Evolutionary conservation across 1,284 basidiomycete genomes (phyloP).

Genomic region (Trichosporon sp.): DNA sequence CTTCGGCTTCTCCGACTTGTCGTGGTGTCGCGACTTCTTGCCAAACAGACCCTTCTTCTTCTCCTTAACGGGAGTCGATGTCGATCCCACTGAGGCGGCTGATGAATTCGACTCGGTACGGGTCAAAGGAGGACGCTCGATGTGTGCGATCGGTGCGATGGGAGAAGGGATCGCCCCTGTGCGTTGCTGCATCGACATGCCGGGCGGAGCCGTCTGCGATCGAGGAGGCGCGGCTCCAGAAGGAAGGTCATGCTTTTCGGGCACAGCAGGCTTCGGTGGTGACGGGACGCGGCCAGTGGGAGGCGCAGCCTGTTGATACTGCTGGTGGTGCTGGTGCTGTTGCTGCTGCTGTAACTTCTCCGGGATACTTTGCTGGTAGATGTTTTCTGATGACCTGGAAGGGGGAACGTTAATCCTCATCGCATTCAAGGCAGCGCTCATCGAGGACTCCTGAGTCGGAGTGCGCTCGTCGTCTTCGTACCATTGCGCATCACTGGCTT

Average conservation of each 20-base stretch:
- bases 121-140: conserved; percentile 28
- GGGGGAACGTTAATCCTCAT: conserved; percentile 8
- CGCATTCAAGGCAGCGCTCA: conserved; percentile 16
- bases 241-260: conserved; percentile 20
- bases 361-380: neutral
- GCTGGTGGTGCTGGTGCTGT: neutral
- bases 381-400: conserved; percentile 6
- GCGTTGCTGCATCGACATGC: conserved; percentile 21
- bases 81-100: conserved; percentile 19
- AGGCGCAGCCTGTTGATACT: conserved; percentile 11
- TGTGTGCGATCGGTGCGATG: conserved; percentile 8
- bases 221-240: conserved; percentile 37
- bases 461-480: conserved; percentile 36
- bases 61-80: conserved; percentile 56
- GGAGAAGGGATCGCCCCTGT: conserved; percentile 15
- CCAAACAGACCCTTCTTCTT: conserved; percentile 55
- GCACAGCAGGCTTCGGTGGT: neutral
- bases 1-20: conserved; percentile 65
- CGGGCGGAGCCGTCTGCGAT: conserved; percentile 20
- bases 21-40: conserved; percentile 58
- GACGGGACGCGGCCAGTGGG: conserved; percentile 4
- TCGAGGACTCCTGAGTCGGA: conserved; percentile 38
- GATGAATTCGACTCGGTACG: conserved; percentile 28
- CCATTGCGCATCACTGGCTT: conserved; percentile 26
- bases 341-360: neutral